phyloP scores from a whole-genome alignment of 495 filamentous ascomycete genomes.

The Lasiosphaeria ovina region DNA sequence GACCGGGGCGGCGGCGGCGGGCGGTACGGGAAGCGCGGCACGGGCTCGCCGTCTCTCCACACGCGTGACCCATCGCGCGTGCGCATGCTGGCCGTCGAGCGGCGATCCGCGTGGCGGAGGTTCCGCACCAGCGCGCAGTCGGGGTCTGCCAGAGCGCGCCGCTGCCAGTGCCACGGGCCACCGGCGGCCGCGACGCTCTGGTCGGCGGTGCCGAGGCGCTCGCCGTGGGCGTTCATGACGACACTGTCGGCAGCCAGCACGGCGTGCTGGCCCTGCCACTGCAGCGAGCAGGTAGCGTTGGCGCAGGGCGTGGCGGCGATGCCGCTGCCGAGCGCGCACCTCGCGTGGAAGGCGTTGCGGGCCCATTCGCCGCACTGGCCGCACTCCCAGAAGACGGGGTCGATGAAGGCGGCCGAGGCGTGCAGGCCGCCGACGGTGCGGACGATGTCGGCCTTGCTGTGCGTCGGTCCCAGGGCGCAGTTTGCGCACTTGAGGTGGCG shows the following conservation, averaged over 20 bases:
- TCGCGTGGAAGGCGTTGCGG: conserved; percentile 20
- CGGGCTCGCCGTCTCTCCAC: conserved; percentile 22
- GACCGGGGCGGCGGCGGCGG: conserved; percentile 7
- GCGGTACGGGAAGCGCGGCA: conserved; percentile 12
- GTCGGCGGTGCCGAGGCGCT: conserved; percentile 31
- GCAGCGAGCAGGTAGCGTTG: conserved; percentile 1
- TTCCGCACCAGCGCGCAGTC: conserved; percentile 18
- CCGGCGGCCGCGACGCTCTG: conserved; percentile 21
- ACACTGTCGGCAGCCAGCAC: conserved; percentile 16
- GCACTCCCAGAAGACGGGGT: conserved; percentile 31
- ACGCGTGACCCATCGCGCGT: conserved; percentile 2
- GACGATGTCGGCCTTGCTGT: conserved; percentile 9
- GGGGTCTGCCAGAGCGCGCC: conserved; percentile 23
- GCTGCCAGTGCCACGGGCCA: conserved; percentile 31
- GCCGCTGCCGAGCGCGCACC: conserved; percentile 9
- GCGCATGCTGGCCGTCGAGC: neutral
- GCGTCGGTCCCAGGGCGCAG: conserved; percentile 15
- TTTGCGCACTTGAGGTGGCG: conserved; percentile 24
- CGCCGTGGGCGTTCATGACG: conserved; percentile 30
- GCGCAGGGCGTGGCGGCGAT: conserved; percentile 5
- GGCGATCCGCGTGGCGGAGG: conserved; percentile 10
- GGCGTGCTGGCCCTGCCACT: neutral
- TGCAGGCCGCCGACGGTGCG: conserved; percentile 27
- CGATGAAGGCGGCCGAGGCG: conserved; percentile 22
- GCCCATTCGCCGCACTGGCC: conserved; percentile 27